These are phyloP conservation scores for Amaranthus hypochondriacus DNA, from an alignment of 148 eudicot species.

Conservation along the genomic window DNA sequence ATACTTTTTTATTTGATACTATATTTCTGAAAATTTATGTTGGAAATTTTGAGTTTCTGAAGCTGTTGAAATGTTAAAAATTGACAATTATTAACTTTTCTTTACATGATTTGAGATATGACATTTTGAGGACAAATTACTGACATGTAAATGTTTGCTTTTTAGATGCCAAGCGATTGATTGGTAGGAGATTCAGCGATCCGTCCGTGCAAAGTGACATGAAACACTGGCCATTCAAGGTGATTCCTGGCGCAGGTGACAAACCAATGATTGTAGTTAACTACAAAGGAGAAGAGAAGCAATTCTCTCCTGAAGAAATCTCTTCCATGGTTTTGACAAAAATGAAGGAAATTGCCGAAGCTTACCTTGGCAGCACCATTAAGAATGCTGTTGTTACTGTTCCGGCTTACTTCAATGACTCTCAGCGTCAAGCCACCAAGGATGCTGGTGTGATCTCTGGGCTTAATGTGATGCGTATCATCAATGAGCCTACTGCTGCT, in stretches of 20 bases:
- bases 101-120: too few species aligned
- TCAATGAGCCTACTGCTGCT: conserved; percentile 56
- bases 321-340: conserved; percentile 49
- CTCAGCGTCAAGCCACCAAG: conserved; percentile 51
- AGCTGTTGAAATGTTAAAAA: too few species aligned
- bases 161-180: conserved; percentile 55
- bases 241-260: conserved; percentile 42
- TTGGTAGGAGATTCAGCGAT: conserved; percentile 47
- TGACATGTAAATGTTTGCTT: neutral
- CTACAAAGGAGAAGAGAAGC: conserved; percentile 46
- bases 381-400: conserved; percentile 55
- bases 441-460: conserved; percentile 55
- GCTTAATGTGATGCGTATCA: conserved; percentile 47
- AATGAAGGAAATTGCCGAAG: conserved; percentile 53
- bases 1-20: too few species aligned
- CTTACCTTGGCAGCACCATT: conserved; percentile 36
- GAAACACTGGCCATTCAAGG: conserved; percentile 56
- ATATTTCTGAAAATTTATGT: too few species aligned
- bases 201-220: conserved; percentile 48
- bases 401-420: conserved; percentile 54
- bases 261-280: conserved; percentile 51
- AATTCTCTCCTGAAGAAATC: conserved; percentile 44
- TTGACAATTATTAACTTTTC: too few species aligned
- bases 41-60: too few species aligned
- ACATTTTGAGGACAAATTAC: neutral